Evolutionary conservation across 805 yeast genomes (phyloP).

Genomic region (Hanseniaspora singularis): DNA sequence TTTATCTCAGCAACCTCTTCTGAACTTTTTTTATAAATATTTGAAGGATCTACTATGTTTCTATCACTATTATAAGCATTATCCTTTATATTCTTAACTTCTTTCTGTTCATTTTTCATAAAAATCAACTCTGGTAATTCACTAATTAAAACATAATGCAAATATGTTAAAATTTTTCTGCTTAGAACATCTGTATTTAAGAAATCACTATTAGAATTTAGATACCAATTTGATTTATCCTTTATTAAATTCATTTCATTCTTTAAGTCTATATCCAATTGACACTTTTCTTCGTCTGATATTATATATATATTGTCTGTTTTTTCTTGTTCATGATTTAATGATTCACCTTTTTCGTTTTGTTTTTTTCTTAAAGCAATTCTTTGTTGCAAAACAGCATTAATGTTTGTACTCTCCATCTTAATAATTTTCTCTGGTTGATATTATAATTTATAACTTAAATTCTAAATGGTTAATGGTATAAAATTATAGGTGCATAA

Average conservation of each 20-base stretch:
- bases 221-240: not conserved
- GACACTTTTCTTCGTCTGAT: not conserved
- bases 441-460: not conserved
- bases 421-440: not conserved
- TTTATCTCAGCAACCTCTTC: conserved; percentile 34
- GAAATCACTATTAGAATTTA: not conserved
- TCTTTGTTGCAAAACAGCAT: conserved; percentile 12
- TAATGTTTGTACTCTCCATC: conserved; percentile 14
- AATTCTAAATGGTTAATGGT: not conserved
- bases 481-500: no score
- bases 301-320: not conserved
- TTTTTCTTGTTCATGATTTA: conserved; percentile 1
- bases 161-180: conserved; percentile 4
- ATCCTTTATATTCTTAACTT: not conserved
- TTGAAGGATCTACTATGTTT: not conserved
- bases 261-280: not conserved
- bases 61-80: not conserved
- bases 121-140: conserved; percentile 1
- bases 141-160: conserved; percentile 4
- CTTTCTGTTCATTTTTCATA: not conserved
- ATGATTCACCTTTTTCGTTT: not conserved
- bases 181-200: not conserved
- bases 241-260: not conserved
- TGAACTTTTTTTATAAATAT: conserved; percentile 19
- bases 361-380: conserved; percentile 13